A percentile compares a stretch with the other conserved stretches of the same genome.
Evolutionary conservation across 352 stramenopile genomes (phyloP).

Genomic region (Phytophthora fragariaefolia): DNA sequence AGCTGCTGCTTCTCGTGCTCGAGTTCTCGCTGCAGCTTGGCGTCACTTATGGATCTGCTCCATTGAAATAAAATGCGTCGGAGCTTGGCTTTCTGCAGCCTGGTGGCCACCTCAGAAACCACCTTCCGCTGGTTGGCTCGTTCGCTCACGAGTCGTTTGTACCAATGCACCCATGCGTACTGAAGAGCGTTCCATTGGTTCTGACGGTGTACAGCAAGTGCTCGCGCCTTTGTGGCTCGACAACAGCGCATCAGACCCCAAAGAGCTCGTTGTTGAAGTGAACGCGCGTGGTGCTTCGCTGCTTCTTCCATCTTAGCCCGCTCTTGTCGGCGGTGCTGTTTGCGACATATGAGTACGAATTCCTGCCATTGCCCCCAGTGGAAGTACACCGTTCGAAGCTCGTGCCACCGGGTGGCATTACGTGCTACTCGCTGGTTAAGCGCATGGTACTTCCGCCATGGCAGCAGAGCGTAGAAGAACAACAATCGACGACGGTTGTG

Average conservation of each 20-base stretch:
- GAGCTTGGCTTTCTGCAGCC: constrained; percentile 27
- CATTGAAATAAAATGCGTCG: constrained; percentile 40
- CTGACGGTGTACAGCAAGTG: constrained; percentile 41
- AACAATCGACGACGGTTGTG: constrained; percentile 53
- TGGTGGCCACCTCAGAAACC: constrained; percentile 5
- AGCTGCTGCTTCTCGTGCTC: constrained; percentile 60
- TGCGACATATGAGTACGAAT: constrained; percentile 35
- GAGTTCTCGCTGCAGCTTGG: constrained; percentile 34
- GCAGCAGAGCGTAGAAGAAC: constrained; percentile 56
- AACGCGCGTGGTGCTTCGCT: constrained; percentile 23
- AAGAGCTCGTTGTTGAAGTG: constrained; percentile 26
- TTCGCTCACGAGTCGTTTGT: constrained; percentile 17
- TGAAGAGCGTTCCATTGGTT: constrained; percentile 41
- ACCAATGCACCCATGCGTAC: constrained; percentile 39
- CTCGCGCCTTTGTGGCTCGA: constrained; percentile 23
- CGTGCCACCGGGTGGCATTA: constrained; percentile 51
- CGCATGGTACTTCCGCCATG: constrained; percentile 46
- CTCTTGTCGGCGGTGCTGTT: constrained; percentile 32
- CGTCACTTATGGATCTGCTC: constrained; percentile 32
- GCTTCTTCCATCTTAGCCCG: constrained; percentile 32
- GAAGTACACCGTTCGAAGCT: constrained; percentile 45
- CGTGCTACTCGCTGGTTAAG: constrained; percentile 35
- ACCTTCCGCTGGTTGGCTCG: constrained; percentile 19
- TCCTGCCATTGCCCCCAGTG: constrained; percentile 51
- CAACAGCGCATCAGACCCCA: constrained; percentile 22